Conservation (phyloP, 2,329 filamentous ascomycete genomes). For the Ceratocystis alfenasii region DNA sequence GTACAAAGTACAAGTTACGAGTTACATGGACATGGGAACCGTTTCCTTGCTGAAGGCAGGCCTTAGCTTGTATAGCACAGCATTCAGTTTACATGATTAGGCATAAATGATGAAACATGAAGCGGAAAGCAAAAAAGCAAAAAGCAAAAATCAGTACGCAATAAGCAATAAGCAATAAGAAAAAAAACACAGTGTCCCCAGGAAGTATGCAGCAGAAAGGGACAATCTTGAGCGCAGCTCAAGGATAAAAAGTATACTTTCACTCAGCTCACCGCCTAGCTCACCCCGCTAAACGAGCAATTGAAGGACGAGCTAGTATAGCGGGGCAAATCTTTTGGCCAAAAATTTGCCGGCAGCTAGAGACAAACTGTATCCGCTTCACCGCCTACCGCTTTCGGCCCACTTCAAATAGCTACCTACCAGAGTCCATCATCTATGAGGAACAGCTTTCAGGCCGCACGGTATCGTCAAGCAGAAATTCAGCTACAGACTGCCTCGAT, state of each 20-base stretch:
- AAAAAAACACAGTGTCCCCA: neutral
- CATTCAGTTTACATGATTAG: neutral
- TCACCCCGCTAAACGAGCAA: neutral
- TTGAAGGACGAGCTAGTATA: neutral
- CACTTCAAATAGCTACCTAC: neutral
- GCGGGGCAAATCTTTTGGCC: neutral
- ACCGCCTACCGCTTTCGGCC: slow-evolving; percentile 4
- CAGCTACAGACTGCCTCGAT: neutral
- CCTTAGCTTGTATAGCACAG: too few relatives aligned
- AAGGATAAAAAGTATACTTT: neutral
- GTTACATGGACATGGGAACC: neutral
- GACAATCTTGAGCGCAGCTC: neutral
- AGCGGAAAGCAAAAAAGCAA: neutral
- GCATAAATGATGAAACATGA: neutral
- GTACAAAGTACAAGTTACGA: slow-evolving; percentile 2
- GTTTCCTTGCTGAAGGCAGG: too few relatives aligned
- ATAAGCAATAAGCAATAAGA: too few relatives aligned
- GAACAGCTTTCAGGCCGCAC: neutral
- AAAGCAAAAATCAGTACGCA: too few relatives aligned
- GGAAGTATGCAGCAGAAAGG: neutral
- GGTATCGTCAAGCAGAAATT: neutral
- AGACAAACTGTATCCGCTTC: neutral
- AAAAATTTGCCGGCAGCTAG: neutral
- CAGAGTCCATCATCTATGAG: neutral
- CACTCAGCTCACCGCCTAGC: neutral